Base-by-base conservation (phyloP, 495 filamentous ascomycete genomes). In the Cercophora newfieldiana region DNA sequence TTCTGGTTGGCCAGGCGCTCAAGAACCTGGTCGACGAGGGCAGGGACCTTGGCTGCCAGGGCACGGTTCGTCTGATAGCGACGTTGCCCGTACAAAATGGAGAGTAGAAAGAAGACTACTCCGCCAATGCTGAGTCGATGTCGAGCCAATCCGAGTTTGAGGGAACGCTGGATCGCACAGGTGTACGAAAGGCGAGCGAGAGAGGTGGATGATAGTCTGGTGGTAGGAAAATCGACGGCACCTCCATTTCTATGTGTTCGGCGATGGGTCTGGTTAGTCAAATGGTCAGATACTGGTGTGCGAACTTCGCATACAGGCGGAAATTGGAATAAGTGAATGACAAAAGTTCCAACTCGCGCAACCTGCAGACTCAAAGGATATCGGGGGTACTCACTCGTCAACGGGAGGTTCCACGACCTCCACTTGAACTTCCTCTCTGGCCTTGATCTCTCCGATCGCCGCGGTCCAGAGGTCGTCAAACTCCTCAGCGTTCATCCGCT, bases 401-500 rank as follows among this genome's bases (percentile, higher is more conserved):
- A 61, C 62, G 7, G 65, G 49, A 37, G 55, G 24, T 37, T 87
- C 85, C 71, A 91, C 85, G 47, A 80, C 81, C 33, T 83, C 84
- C 66, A 84, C 86, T 16, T 89, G 78, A 61, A 98, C 87, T 76
- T 99, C 95, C 19, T 98, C 95, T 63, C 90, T 85, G 12, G 82
- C 81, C 63, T 89, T 80, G 61, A 98, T 87, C 66, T 98, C 95
- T 22, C 92, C 93, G 63, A 99, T 82, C 28, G 95, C 94, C 47
- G 87, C 87, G 61, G 83, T 85, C 91, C 91, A 99, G 21, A 99
- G 84, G 58, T 97, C 92, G 67, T 97, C 93, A 69, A 98, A 99
- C 73, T 98, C 94, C 24, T 85, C 81, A 69, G 94, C 88, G 58
- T 82, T 88, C 90, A 97, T 91, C 29, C 88, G 86, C 77, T 89